phyloP scores from a whole-genome alignment of 139 green algal genomes.

The Gonium pectorale region DNA sequence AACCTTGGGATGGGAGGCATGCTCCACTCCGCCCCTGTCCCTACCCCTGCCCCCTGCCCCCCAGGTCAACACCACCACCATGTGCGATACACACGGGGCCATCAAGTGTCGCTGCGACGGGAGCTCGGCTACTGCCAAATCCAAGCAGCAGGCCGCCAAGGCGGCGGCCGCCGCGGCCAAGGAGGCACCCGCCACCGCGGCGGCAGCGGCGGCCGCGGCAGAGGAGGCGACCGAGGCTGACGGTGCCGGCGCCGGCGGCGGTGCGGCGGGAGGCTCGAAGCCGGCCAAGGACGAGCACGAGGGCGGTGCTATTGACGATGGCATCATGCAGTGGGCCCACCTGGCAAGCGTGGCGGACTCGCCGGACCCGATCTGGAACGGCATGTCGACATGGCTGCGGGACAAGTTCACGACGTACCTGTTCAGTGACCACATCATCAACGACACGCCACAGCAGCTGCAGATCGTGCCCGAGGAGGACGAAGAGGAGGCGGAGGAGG shows the following conservation, averaged over 20 bases:
- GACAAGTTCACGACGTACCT: slow-evolving; percentile 69
- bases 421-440: slow-evolving; percentile 68
- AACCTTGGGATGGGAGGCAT: no score
- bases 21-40: no score
- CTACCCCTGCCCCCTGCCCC: neutral
- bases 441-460: neutral
- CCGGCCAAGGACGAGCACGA: slow-evolving; percentile 4
- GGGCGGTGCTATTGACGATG: slow-evolving; percentile 39
- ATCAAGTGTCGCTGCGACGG: slow-evolving; percentile 74
- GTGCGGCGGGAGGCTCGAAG: neutral
- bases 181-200: neutral
- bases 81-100: slow-evolving; percentile 71
- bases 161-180: slow-evolving; percentile 6
- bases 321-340: slow-evolving; percentile 61
- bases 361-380: slow-evolving; percentile 62
- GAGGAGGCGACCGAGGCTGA: neutral
- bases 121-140: slow-evolving; percentile 7
- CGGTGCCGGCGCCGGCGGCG: neutral
- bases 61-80: slow-evolving; percentile 51
- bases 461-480: neutral
- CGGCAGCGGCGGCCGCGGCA: neutral
- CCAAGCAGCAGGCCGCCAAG: slow-evolving; percentile 24
- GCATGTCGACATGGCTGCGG: slow-evolving; percentile 44
- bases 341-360: slow-evolving; percentile 50
- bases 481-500: slow-evolving; percentile 26